Conservation (phyloP, 345 rosid species). For the Lumnitzera racemosa region DNA sequence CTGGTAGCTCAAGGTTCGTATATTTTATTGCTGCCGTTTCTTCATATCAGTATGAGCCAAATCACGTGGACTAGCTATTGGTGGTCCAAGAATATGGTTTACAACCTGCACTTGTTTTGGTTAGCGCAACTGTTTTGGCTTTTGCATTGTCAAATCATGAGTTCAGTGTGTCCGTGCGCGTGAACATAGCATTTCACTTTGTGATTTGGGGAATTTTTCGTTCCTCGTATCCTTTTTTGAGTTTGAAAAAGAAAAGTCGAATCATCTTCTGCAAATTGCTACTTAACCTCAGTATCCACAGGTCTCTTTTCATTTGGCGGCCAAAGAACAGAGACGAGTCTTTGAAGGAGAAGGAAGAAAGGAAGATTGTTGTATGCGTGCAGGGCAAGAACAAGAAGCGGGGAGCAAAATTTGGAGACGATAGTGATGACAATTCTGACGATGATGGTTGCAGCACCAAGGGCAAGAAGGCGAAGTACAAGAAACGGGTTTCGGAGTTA, state of each 20-base stretch:
- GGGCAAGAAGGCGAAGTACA: conserved; percentile 44
- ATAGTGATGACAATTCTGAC: conserved; percentile 34
- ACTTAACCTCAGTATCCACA: conserved; percentile 15
- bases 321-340: conserved; percentile 50
- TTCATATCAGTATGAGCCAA: neutral
- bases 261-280: neutral
- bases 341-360: conserved; percentile 44
- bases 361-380: conserved; percentile 47
- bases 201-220: too few relatives aligned
- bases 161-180: neutral
- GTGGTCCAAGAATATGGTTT: neutral
- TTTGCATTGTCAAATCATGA: neutral
- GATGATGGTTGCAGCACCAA: conserved; percentile 37
- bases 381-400: conserved; percentile 46
- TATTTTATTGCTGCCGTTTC: conserved; percentile 2
- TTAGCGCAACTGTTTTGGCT: too few relatives aligned
- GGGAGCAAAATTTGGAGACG: conserved; percentile 28
- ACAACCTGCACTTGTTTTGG: neutral
- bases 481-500: conserved; percentile 25
- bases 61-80: neutral
- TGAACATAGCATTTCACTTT: too few relatives aligned
- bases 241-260: too few relatives aligned
- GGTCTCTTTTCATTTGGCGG: conserved; percentile 92
- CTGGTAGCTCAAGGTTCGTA: conserved; percentile 87
- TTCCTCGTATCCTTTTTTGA: too few relatives aligned